Evolutionary conservation across 345 rosid species (phyloP).

Genomic region (Turritis glabra): DNA sequence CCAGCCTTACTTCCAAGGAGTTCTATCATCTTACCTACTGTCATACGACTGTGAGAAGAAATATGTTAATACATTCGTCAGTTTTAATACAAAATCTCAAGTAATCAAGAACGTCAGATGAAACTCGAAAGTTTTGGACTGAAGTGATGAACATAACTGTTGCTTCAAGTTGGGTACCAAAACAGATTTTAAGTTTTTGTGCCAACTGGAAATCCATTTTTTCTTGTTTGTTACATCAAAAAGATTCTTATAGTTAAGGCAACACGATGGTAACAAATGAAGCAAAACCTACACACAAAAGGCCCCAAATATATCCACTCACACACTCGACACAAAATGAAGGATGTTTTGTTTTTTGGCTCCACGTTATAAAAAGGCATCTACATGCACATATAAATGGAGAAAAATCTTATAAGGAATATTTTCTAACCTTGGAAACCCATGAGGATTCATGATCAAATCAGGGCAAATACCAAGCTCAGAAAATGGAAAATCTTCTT

Average conservation of each 20-base stretch:
- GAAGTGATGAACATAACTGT: background rate
- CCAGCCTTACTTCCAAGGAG: slow-evolving; percentile 97
- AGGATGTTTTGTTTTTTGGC: background rate
- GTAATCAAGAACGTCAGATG: slow-evolving; percentile 6
- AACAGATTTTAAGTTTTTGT: background rate
- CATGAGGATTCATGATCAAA: slow-evolving; percentile 98
- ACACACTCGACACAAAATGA: background rate
- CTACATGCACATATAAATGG: slow-evolving; percentile 7
- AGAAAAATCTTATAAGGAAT: slow-evolving; percentile 8
- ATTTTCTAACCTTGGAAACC: slow-evolving; percentile 76
- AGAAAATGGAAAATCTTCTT: slow-evolving; percentile 96
- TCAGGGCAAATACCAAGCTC: slow-evolving; percentile 98
- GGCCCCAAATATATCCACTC: background rate
- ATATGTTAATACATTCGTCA: slow-evolving; percentile 4
- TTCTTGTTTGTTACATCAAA: background rate
- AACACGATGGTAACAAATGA: background rate
- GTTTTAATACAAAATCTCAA: slow-evolving; percentile 9
- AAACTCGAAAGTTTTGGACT: background rate
- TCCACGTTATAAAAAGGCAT: background rate
- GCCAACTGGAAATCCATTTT: background rate
- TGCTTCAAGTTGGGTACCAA: slow-evolving; percentile 5
- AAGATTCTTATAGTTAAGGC: background rate
- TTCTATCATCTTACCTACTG: slow-evolving; percentile 98
- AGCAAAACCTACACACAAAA: slow-evolving; percentile 2
- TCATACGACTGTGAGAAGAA: slow-evolving; percentile 78